Base-by-base conservation (phyloP, 352 stramenopile genomes). In the Pythium insidiosum region DNA sequence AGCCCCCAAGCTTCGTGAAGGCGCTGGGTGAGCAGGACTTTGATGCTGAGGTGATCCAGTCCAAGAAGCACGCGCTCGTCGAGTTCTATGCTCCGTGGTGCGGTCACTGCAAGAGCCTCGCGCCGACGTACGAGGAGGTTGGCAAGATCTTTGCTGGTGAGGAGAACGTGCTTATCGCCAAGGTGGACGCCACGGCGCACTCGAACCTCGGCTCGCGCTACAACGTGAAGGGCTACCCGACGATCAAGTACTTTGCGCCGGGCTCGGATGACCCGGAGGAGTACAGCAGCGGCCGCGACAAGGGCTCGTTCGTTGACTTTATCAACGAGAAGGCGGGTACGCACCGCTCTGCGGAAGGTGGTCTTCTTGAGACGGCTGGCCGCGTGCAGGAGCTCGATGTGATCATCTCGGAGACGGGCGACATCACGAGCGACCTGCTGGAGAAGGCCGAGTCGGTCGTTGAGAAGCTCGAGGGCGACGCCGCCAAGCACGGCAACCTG, bases 11-110 rank as follows among this genome's bases (percentile, higher is more conserved):
- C 49, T 67, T 77, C 49, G 81, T 90, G 18, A 53, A 51, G 18
- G 76, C 74, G 11, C 63, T 94, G 10, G 73, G 59, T 9, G 61
- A 72, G 22, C 40, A 58, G 16, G 68, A 86, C 64, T 94, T 94
- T 58, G 81, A 90, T 47, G 68, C 59, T 12, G 67, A 90, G 37
- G 76, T 90, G 4, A 79, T 88, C 21, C 64, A 89, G 56, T 79
- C 75, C 9, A 86, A 86, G 51, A 90, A 91, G 57, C 78, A 94
- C 62, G 63, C 64, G 38, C 58, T 97, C 25, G 88, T 97, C 6
- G 87, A 97, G 59, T 97, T 97, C 61, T 96, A 95, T 61, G 90
- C 90, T 23, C 90, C 89, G 21, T 97, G 88, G 88, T 97, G 88
- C 53, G 90, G 90, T 39, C 90, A 97, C 77, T 97, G 90, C 83